Base-by-base conservation (phyloP, 371 early-diverging fungal genomes). In the Rhizopus arrhizus region DNA sequence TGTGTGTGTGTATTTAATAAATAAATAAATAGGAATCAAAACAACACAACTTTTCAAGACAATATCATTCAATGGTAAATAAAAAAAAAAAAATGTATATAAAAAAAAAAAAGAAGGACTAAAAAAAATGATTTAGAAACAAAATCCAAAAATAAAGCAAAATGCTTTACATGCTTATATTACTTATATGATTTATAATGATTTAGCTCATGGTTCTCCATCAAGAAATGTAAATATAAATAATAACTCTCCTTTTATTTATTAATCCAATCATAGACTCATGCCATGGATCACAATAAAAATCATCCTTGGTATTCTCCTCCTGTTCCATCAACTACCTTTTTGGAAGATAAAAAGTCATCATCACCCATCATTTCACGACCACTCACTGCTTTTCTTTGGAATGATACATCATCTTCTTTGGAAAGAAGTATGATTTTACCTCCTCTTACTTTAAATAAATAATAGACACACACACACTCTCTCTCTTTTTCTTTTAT, bases 91-190 rank as follows among this genome's bases (percentile, higher is more conserved):
- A 2, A 22, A 22, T 22, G 31, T 31, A 28, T 56, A 45, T 65
- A 80, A 77, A 77, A 74, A 62, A 68, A 79, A 61, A 77, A 80
- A 36, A 36, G 0, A 9, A 6, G 36, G 11, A 36, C n/a, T 43
- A 15, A 15, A 9, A 4, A 0, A 13, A 13, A 13, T 43, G 8
- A n/a, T 43, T 43, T 63, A 81, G 81, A 80, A 78, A 61, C 71
- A 80, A 59, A 76, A 83, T 65, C 81, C 81, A 51, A 77, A 73
- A 62, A 74, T 80, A 41, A 82, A 82, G 63, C 69, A 79, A 46
- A 82, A 82, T 74, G 83, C 83, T 15, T 75, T 77, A 73, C 83
- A 82, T 70, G 81, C 83, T 43, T 82, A 82, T 59, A 82, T 82
- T 51, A 74, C 83, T 36, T 82, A 82, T 60, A 80, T 82, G 82